Conservation (phyloP, 208 protist genomes). For the Leishmania amazonensis region DNA sequence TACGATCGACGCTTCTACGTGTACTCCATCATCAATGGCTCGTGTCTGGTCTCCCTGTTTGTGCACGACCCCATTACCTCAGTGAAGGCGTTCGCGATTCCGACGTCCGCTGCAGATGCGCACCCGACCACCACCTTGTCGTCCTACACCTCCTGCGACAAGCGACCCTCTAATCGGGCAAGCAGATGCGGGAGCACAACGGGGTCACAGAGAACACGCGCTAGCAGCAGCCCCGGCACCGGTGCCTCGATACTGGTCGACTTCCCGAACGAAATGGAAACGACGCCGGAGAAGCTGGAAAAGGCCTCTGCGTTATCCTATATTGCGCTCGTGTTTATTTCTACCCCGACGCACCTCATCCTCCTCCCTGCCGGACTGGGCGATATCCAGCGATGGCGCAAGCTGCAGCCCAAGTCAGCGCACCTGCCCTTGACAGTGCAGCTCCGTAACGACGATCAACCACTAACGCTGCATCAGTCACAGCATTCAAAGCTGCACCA, state of each 20-base stretch:
- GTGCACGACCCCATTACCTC: constrained; percentile 76
- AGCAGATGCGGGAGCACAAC: neutral
- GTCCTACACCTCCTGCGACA: constrained; percentile 11
- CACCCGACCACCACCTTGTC: constrained; percentile 13
- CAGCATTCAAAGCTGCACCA: neutral
- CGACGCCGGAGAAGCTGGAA: neutral
- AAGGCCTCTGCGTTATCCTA: neutral
- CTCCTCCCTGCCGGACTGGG: constrained; percentile 18
- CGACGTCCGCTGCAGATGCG: constrained; percentile 11
- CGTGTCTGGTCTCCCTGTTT: constrained; percentile 73
- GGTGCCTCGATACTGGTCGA: neutral
- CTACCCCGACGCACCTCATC: constrained; percentile 31
- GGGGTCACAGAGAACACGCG: neutral
- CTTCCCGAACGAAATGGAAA: neutral
- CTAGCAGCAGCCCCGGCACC: neutral
- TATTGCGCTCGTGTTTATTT: constrained; percentile 25
- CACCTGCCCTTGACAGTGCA: constrained; percentile 35
- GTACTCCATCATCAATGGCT: constrained; percentile 57
- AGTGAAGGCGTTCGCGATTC: constrained; percentile 64
- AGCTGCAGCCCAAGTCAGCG: constrained; percentile 27
- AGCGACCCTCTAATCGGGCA: neutral
- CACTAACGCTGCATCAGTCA: neutral
- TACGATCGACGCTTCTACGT: constrained; percentile 82
- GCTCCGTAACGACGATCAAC: constrained; percentile 10
- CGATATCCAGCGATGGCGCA: constrained; percentile 31